Percentiles rank a stretch among this genome's conserved stretches.
These are phyloP conservation scores for Elsinoe fawcettii DNA, from an alignment of 2,329 filamentous ascomycete species.

Conservation along the genomic window DNA sequence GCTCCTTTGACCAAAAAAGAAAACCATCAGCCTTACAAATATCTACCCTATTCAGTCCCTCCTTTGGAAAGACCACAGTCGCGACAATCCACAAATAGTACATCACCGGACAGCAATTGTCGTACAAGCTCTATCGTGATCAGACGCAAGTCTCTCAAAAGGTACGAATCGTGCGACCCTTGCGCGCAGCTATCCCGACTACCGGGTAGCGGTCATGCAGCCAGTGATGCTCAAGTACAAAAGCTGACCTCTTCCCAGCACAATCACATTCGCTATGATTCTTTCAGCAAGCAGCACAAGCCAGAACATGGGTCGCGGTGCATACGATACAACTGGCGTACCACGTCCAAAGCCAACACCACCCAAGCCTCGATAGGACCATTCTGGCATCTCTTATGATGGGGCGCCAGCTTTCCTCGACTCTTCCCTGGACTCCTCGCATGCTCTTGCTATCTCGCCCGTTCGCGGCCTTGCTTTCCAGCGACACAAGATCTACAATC, in stretches of 20 bases:
- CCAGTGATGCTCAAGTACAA: background rate
- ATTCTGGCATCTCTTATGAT: background rate
- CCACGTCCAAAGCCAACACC: slow-evolving; percentile 38
- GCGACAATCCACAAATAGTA: slow-evolving; percentile 7
- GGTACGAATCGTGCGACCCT: background rate
- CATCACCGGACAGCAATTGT: background rate
- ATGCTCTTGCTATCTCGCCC: background rate
- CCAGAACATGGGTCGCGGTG: slow-evolving; percentile 42
- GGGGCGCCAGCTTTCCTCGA: background rate
- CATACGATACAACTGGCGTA: slow-evolving; percentile 44
- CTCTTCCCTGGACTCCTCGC: background rate
- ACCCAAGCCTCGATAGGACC: slow-evolving; percentile 25
- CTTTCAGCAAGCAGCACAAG: slow-evolving; percentile 6
- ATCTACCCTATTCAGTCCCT: background rate
- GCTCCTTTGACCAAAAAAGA: slow-evolving; percentile 9
- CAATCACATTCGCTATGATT: slow-evolving; percentile 6
- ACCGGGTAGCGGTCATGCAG: background rate
- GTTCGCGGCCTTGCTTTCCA: background rate
- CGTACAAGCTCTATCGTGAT: slow-evolving; percentile 5
- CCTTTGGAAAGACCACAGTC: slow-evolving; percentile 1
- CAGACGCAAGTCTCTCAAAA: slow-evolving; percentile 8
- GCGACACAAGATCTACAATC: slow-evolving; percentile 8
- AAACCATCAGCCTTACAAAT: slow-evolving; percentile 13
- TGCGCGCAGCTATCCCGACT: background rate
- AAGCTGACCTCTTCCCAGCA: background rate